phyloP scores from a whole-genome alignment of 306 rosid species.

The Pyrus betulifolia region DNA sequence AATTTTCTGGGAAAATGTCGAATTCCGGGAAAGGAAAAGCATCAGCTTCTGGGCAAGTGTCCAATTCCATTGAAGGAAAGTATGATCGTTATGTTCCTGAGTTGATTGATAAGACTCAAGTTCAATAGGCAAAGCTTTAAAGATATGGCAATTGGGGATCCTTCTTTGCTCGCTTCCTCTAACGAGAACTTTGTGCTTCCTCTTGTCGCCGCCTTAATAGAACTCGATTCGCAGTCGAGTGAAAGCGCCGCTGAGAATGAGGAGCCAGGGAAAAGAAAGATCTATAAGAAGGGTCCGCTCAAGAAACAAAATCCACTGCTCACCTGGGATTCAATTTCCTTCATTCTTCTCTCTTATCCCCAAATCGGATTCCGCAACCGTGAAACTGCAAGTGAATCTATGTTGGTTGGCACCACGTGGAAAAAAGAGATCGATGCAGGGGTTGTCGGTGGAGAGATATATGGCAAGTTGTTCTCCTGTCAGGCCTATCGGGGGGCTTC shows the following conservation, averaged over 20 bases:
- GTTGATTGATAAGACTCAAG: not conserved
- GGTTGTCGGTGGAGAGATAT: conserved; percentile 44
- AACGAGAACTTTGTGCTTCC: not conserved
- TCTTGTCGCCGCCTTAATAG: not conserved
- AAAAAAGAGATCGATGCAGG: conserved; percentile 49
- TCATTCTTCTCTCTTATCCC: not conserved
- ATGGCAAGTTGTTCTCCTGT: conserved; percentile 35
- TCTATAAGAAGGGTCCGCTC: not conserved
- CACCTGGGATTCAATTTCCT: not conserved
- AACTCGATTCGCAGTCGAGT: not conserved
- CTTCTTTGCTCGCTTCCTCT: too few relatives aligned
- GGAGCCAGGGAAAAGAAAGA: not conserved
- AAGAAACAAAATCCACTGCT: not conserved
- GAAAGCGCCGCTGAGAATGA: not conserved
- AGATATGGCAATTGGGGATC: not conserved
- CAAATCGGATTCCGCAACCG: not conserved
- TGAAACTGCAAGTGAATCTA: not conserved
- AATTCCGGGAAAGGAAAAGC: not conserved
- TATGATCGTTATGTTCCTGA: not conserved
- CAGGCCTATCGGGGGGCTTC: conserved; percentile 7
- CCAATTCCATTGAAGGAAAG: not conserved
- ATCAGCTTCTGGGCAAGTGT: too few relatives aligned
- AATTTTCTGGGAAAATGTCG: not conserved
- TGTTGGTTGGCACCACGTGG: conserved; percentile 39
- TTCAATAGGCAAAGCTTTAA: not conserved